Evolutionary conservation across 2,329 filamentous ascomycete genomes (phyloP).

Genomic region (Curvularia spicifera): DNA sequence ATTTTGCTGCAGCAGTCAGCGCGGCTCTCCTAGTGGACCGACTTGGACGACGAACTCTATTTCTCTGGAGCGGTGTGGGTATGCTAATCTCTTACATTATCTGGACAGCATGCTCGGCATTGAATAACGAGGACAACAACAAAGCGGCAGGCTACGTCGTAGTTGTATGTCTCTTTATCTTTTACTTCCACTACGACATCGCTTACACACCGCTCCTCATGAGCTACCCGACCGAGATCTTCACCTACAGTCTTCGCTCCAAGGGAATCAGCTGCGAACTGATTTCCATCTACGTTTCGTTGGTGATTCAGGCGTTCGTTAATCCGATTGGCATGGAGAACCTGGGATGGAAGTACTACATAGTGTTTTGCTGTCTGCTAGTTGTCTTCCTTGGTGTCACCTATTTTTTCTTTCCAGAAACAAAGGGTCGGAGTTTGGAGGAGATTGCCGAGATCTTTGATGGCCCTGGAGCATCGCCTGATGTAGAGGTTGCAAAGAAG

Average conservation of each 20-base stretch:
- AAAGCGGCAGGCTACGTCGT: slow-evolving; percentile 50
- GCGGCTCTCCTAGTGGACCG: slow-evolving; percentile 41
- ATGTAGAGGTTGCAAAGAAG: neutral
- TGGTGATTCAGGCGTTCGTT: slow-evolving; percentile 63
- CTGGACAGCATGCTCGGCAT: slow-evolving; percentile 35
- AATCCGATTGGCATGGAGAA: slow-evolving; percentile 53
- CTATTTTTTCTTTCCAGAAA: slow-evolving; percentile 37
- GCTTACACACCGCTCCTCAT: slow-evolving; percentile 8
- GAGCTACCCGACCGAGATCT: slow-evolving; percentile 59
- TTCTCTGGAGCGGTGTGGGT: slow-evolving; percentile 41
- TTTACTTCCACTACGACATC: slow-evolving; percentile 22
- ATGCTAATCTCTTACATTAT: slow-evolving; percentile 44
- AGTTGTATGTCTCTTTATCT: slow-evolving; percentile 59
- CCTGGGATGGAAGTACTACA: slow-evolving; percentile 44
- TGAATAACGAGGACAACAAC: neutral
- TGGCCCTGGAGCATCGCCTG: slow-evolving; percentile 6
- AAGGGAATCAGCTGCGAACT: slow-evolving; percentile 53
- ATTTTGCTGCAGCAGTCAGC: slow-evolving; percentile 60
- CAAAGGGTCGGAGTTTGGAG: slow-evolving; percentile 29
- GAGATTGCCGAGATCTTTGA: slow-evolving; percentile 32
- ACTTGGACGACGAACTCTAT: slow-evolving; percentile 41
- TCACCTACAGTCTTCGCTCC: slow-evolving; percentile 55
- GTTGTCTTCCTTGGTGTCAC: slow-evolving; percentile 30
- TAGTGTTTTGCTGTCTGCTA: slow-evolving; percentile 40
- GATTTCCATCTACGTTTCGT: slow-evolving; percentile 64